Percentiles rank a stretch among this genome's conserved stretches.
phyloP scores from a whole-genome alignment of 768 basidiomycete species.

The Mycena floridula region DNA sequence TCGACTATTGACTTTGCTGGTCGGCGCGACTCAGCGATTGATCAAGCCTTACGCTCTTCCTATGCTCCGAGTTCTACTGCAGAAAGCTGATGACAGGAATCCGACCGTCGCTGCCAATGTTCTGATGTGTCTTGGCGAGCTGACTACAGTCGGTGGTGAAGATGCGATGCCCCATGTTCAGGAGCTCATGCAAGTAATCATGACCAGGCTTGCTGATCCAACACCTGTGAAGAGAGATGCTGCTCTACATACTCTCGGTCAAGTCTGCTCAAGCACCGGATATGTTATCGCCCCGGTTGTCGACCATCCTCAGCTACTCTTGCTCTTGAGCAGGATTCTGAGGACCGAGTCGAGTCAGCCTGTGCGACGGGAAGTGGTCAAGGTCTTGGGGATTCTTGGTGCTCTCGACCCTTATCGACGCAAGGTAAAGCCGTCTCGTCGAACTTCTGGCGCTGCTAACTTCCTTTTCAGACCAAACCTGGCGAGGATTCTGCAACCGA shows the following conservation, averaged over 20 bases:
- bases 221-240: slow-evolving; percentile 87
- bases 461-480: slow-evolving; percentile 40
- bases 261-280: slow-evolving; percentile 92
- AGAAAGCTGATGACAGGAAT: slow-evolving; percentile 82
- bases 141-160: slow-evolving; percentile 90
- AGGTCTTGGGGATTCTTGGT: slow-evolving; percentile 92
- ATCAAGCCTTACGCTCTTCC: slow-evolving; percentile 95
- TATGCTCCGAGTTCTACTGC: slow-evolving; percentile 87
- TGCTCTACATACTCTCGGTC: slow-evolving; percentile 89
- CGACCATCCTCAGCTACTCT: slow-evolving; percentile 88
- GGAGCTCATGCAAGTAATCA: slow-evolving; percentile 86
- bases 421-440: slow-evolving; percentile 50
- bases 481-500: slow-evolving; percentile 61
- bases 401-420: slow-evolving; percentile 94
- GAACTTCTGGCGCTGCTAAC: slow-evolving; percentile 1
- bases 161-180: slow-evolving; percentile 80
- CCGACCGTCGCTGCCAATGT: slow-evolving; percentile 89
- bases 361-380: slow-evolving; percentile 84
- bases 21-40: slow-evolving; percentile 86
- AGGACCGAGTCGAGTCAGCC: slow-evolving; percentile 68
- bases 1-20: slow-evolving; percentile 79
- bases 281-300: slow-evolving; percentile 89
- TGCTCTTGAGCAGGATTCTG: slow-evolving; percentile 76
- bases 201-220: slow-evolving; percentile 85
- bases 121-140: slow-evolving; percentile 90